phyloP scores from a whole-genome alignment of 768 basidiomycete species.

The Pseudohyphozyma bogoriensis region DNA sequence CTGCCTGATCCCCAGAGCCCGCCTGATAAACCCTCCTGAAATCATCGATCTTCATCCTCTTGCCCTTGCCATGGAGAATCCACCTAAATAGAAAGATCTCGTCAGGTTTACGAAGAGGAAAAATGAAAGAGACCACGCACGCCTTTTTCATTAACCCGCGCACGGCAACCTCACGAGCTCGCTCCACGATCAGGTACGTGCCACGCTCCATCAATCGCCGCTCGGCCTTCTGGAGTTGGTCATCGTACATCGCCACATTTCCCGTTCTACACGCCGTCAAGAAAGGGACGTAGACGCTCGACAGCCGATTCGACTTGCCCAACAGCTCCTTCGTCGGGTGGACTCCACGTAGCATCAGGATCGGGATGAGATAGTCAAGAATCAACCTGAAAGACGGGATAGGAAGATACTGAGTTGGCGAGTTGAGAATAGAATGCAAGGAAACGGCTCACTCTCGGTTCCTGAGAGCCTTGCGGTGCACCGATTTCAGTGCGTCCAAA shows the following conservation, averaged over 20 bases:
- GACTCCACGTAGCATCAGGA: constrained; percentile 77
- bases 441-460: constrained; percentile 74
- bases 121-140: constrained; percentile 34
- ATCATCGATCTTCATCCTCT: constrained; percentile 67
- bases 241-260: constrained; percentile 69
- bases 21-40: constrained; percentile 44
- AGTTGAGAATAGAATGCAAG: neutral
- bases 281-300: constrained; percentile 69
- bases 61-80: constrained; percentile 61
- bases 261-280: constrained; percentile 65
- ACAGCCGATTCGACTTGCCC: constrained; percentile 58
- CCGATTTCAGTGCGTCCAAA: neutral
- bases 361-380: constrained; percentile 76
- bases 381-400: constrained; percentile 55
- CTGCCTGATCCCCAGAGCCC: constrained; percentile 32
- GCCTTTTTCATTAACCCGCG: constrained; percentile 58
- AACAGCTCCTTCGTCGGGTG: constrained; percentile 67
- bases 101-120: too few relatives aligned
- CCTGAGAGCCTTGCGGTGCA: constrained; percentile 60
- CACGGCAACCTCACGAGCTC: constrained; percentile 75
- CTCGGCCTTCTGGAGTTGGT: constrained; percentile 58
- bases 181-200: constrained; percentile 75
- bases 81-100: constrained; percentile 49
- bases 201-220: constrained; percentile 71
- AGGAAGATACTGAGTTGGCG: neutral